Conservation (phyloP, 1,139 yeast species). For the Petasospora fabianii region DNA sequence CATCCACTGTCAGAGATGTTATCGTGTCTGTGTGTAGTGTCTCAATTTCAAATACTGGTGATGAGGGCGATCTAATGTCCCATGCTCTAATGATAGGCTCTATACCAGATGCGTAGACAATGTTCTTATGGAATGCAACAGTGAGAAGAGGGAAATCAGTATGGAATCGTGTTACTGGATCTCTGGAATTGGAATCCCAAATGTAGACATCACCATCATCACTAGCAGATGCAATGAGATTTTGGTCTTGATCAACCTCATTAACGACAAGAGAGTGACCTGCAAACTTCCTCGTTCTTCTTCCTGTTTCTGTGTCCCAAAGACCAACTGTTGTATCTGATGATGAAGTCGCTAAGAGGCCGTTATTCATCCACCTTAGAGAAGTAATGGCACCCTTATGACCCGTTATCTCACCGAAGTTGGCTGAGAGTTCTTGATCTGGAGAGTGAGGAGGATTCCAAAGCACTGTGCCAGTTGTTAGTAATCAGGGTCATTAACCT, state of each 20-base stretch:
- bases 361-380: slow-evolving; percentile 40
- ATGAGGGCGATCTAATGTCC: slow-evolving; percentile 44
- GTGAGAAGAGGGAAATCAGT: slow-evolving; percentile 59
- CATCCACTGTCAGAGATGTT: slow-evolving; percentile 49
- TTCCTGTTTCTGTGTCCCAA: slow-evolving; percentile 45
- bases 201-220: slow-evolving; percentile 60
- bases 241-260: slow-evolving; percentile 40
- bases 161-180: slow-evolving; percentile 35
- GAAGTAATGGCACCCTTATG: slow-evolving; percentile 53
- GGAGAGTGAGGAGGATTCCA: slow-evolving; percentile 25
- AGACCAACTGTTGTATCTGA: slow-evolving; percentile 47
- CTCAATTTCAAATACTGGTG: slow-evolving; percentile 44
- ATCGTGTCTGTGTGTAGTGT: slow-evolving; percentile 48
- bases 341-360: slow-evolving; percentile 42
- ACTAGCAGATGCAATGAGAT: slow-evolving; percentile 48
- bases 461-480: slow-evolving; percentile 13
- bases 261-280: slow-evolving; percentile 58
- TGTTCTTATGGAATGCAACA: slow-evolving; percentile 37
- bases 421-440: slow-evolving; percentile 25
- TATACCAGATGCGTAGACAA: slow-evolving; percentile 59
- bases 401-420: slow-evolving; percentile 40
- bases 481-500: background rate
- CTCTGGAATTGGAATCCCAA: slow-evolving; percentile 64
- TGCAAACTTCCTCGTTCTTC: slow-evolving; percentile 47
- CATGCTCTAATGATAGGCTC: slow-evolving; percentile 60